Base-by-base conservation (phyloP, 2,329 filamentous ascomycete genomes). In the Incumbomyces lentus region DNA sequence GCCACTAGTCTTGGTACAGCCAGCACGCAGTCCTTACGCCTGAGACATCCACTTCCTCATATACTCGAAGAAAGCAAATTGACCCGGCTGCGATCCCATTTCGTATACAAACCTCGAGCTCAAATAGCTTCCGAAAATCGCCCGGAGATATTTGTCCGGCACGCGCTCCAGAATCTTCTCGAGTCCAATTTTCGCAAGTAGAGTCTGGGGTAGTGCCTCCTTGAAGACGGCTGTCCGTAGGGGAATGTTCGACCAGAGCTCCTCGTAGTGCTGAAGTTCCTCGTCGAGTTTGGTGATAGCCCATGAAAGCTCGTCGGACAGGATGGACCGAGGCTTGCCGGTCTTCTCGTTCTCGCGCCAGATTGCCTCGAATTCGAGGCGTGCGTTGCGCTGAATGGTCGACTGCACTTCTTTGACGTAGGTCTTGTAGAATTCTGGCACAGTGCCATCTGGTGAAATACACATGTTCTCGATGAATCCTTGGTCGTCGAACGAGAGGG, bases 1-100 rank as follows among this genome's bases (percentile, higher is more conserved):
- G 5, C 22, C 22, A 8, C 22, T 8, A 26, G 8, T 26, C 8
- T 4, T 26, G 8, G 22, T 26, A 26, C 22, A 26, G 8, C 22
- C 4, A 5, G 22, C 8, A n/a, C n/a, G n/a, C n/a, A n/a, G n/a
- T n/a, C n/a, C n/a, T 26, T 26, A 26, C 8, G 22, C 22, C 22
- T 26, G 22, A 35, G 33, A 22, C 18, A 45, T 51, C 16, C 55
- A 41, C 38, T 52, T 57, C 36, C 53, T 52, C 55, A 57, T 57
- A 33, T 96, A 98, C 64, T 94, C 87, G 68, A 94, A 98, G 75
- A 98, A 98, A 33, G 90, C 88, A 71, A 98, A 96, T 61, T 95
- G 90, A 71, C 84, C 92, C 4, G 92, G 89, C 55, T 79, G 82
- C 63, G 88, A 89, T 60, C 92, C 92, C 64, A 90, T 92, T 64